Evolutionary conservation across 2,329 filamentous ascomycete species (phyloP), one percentile per base, ranked within the genome.

Genomic region (Chaetomiaceae sp.): DNA sequence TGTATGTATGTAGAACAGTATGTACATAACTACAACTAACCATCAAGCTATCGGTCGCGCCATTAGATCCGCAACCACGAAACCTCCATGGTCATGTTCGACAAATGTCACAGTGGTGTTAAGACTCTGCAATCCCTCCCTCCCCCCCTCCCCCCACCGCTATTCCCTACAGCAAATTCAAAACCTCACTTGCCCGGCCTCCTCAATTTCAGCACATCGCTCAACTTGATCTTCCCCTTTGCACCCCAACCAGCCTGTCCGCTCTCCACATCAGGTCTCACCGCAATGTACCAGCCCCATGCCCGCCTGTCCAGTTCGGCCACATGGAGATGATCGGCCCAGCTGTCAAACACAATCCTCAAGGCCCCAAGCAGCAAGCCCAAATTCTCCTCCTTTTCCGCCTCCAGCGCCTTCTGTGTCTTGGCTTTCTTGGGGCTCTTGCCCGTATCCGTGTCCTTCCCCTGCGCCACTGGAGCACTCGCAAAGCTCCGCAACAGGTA

Each of bases 171-270:
- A 27, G 25, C 5, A 5, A 9, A 27, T 5, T 27, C 5, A 27
- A 7, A 3, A 18, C n/a, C 5, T 16, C 42, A 55, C 2, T 46
- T 33, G 21, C 30, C 46, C n/a, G 37, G 48, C 46, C 78, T 73
- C 53, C 79, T 75, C 57, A 89, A 63, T 8, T 76, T 75, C 58
- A 91, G 66, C 36, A 95, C 88, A 59, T 82, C 81, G 13, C 72
- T 72, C 32, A 95, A 66, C 60, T 75, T 82, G 25, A 95, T 73
- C 49, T 75, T 72, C 1, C 87, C 89, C 68, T 92, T 94, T 11
- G 86, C 87, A 25, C 90, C 90, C 90, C 90, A 95, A 1, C 90
- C 90, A 18, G 82, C 80, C 43, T 81, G 80, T 0, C 90, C 90
- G 52, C 76, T 71, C 54, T 87, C 83, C 2, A 95, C 86, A 18